phyloP scores from a whole-genome alignment of 2,329 filamentous ascomycete genomes.

The Fusarium chaquense region DNA sequence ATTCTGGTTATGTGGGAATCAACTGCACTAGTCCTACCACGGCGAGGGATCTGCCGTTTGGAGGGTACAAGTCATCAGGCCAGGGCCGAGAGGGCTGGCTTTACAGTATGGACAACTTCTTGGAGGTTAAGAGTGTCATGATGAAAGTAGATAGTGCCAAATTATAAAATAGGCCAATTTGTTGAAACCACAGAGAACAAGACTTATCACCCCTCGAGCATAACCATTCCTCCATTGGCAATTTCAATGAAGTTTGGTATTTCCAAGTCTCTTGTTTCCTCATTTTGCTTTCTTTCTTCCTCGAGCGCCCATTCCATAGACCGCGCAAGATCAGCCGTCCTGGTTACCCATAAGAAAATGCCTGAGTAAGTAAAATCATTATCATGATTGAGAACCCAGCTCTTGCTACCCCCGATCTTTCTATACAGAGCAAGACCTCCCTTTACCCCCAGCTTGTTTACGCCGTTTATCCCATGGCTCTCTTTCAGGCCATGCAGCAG shows the following conservation, averaged over 20 bases:
- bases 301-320: conserved; percentile 3
- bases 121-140: conserved; percentile 41
- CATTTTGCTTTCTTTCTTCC: background rate
- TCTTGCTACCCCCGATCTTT: background rate
- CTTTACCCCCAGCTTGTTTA: background rate
- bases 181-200: background rate
- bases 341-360: background rate
- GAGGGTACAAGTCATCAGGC: conserved; percentile 31
- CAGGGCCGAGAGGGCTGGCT: conserved; percentile 31
- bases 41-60: conserved; percentile 30
- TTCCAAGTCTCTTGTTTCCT: background rate
- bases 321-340: background rate
- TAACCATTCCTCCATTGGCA: background rate
- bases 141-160: conserved; percentile 36
- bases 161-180: conserved; percentile 1
- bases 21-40: conserved; percentile 55
- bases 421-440: background rate
- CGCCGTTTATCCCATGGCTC: background rate
- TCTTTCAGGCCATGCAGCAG: background rate
- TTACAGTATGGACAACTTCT: conserved; percentile 39
- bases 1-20: conserved; percentile 71
- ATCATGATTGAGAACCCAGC: background rate
- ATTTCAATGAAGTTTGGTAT: background rate
- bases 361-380: background rate
- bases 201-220: background rate